Evolutionary conservation across 176 grass and related monocot species (phyloP).

Genomic region (Avena atlantica): DNA sequence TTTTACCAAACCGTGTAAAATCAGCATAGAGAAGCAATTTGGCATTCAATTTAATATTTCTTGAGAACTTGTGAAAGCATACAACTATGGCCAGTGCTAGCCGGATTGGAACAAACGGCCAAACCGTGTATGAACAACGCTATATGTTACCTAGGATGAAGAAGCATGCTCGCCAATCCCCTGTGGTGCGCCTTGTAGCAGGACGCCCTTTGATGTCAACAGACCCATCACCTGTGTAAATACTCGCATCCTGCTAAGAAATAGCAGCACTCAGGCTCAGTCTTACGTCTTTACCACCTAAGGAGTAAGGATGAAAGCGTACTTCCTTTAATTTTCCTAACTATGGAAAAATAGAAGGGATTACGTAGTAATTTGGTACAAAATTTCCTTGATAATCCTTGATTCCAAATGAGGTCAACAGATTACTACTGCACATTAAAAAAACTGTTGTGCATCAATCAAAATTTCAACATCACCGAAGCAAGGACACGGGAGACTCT

Average conservation of each 20-base stretch:
- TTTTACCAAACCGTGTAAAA: not conserved
- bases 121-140: not conserved
- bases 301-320: too few relatives aligned
- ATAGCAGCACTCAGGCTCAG: slow-evolving; percentile 7
- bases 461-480: slow-evolving; percentile 10
- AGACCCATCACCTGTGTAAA: slow-evolving; percentile 68
- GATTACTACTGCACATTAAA: not conserved
- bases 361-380: not conserved
- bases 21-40: not conserved
- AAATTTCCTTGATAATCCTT: not conserved
- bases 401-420: not conserved
- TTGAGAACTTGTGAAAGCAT: not conserved
- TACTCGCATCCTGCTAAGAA: slow-evolving; percentile 46
- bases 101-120: not conserved
- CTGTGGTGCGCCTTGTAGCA: slow-evolving; percentile 52
- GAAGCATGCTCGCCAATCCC: slow-evolving; percentile 67
- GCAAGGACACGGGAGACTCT: not conserved
- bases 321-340: not conserved
- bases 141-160: slow-evolving; percentile 64
- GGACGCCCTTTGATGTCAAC: slow-evolving; percentile 56
- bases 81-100: not conserved
- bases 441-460: not conserved
- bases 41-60: not conserved
- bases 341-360: not conserved
- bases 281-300: too few relatives aligned